Percentiles rank a stretch among this genome's conserved stretches.
Conservation (phyloP, 108 stramenopile species). For the Skeletonema menzelii region DNA sequence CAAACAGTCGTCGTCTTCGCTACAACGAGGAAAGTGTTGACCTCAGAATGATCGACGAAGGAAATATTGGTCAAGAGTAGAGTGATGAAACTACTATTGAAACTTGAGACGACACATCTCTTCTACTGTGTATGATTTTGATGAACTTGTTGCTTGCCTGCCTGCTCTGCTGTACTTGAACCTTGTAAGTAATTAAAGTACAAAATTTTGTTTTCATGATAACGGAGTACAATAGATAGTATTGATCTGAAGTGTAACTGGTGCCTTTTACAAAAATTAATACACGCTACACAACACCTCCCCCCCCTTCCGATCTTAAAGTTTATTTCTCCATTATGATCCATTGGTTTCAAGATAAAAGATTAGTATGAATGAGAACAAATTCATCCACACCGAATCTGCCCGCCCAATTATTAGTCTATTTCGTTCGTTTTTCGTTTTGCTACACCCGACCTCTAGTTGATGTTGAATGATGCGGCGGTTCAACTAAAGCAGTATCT, state of each 20-base stretch:
- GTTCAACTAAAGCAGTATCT: background rate
- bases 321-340: background rate
- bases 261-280: slow-evolving; percentile 2
- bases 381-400: background rate
- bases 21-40: too few species aligned
- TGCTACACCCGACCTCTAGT: background rate
- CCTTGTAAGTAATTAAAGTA: background rate
- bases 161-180: too few species aligned
- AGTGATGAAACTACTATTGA: too few species aligned
- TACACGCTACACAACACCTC: slow-evolving; percentile 1
- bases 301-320: background rate
- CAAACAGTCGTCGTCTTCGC: too few species aligned
- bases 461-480: background rate
- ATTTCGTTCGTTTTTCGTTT: background rate
- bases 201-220: too few species aligned
- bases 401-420: background rate
- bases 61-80: too few species aligned
- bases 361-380: background rate
- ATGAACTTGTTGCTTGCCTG: too few species aligned
- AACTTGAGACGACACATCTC: too few species aligned
- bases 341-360: background rate
- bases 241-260: background rate
- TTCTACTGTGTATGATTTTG: too few species aligned
- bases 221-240: too few species aligned
- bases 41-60: too few species aligned